phyloP scores from a whole-genome alignment of 331 rosid genomes.

The Spiraea crenata region DNA sequence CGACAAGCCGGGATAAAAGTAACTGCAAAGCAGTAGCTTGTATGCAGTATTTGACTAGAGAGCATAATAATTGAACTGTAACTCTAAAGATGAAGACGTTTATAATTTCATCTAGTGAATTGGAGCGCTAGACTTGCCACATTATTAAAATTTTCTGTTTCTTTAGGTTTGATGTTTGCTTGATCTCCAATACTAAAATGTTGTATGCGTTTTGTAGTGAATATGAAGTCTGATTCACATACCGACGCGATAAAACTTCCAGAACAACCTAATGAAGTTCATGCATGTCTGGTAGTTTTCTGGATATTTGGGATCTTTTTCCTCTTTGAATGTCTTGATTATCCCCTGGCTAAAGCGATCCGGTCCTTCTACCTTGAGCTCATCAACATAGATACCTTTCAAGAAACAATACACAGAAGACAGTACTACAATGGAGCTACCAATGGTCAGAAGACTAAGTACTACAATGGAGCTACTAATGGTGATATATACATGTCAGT shows the following conservation, averaged over 20 bases:
- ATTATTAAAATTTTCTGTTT: too few species aligned
- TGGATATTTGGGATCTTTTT: constrained; percentile 9
- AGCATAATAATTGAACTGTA: too few species aligned
- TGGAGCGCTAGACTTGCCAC: too few species aligned
- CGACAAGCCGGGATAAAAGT: not conserved
- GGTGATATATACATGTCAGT: too few species aligned
- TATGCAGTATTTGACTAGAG: too few species aligned
- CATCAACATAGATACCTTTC: constrained; percentile 20
- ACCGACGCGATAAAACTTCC: not conserved
- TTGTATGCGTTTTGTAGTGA: too few species aligned
- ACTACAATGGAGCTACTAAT: not conserved
- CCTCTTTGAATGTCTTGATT: not conserved
- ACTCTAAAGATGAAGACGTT: too few species aligned
- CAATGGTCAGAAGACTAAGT: not conserved
- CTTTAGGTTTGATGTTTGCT: too few species aligned
- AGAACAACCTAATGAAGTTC: not conserved
- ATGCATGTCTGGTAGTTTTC: constrained; percentile 35
- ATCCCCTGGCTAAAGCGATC: not conserved
- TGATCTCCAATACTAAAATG: too few species aligned
- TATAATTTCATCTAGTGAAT: too few species aligned
- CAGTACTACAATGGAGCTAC: not conserved
- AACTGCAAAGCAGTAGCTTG: too few species aligned
- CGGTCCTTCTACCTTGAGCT: not conserved
- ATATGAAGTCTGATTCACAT: not conserved
- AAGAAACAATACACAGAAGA: not conserved